Conservation (phyloP, 352 stramenopile species). For the Peronospora belbahrii region DNA sequence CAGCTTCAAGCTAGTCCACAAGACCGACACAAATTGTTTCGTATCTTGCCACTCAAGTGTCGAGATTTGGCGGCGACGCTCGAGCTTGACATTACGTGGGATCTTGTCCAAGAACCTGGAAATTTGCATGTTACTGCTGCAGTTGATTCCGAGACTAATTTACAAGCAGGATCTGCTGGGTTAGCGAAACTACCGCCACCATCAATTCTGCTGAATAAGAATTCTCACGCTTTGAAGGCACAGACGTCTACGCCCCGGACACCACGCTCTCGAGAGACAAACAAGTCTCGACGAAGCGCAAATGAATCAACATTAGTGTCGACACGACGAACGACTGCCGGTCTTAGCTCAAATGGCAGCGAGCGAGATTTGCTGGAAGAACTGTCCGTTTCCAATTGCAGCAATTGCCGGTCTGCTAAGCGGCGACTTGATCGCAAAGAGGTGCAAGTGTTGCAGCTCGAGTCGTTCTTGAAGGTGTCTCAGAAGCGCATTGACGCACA, state of each 20-base stretch:
- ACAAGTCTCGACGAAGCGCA: constrained; percentile 10
- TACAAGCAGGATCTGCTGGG: constrained; percentile 3
- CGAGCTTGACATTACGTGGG: constrained; percentile 74
- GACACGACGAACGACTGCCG: constrained; percentile 45
- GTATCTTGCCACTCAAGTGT: constrained; percentile 62
- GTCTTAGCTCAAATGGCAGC: constrained; percentile 51
- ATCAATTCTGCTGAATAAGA: constrained; percentile 19
- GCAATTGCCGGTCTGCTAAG: constrained; percentile 44
- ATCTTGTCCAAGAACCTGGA: constrained; percentile 27
- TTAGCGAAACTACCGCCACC: constrained; percentile 32
- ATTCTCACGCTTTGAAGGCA: constrained; percentile 1
- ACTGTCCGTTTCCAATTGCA: constrained; percentile 31
- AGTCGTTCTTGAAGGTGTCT: constrained; percentile 70
- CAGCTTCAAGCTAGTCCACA: constrained; percentile 31
- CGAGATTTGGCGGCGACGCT: constrained; percentile 61
- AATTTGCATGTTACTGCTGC: constrained; percentile 6
- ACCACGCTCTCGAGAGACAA: constrained; percentile 7
- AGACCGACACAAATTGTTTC: constrained; percentile 45
- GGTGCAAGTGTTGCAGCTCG: constrained; percentile 63
- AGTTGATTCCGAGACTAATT: constrained; percentile 19
- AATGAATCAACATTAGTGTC: constrained; percentile 33
- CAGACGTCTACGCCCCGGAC: constrained; percentile 17
- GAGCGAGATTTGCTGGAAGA: constrained; percentile 42
- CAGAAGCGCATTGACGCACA: constrained; percentile 70
- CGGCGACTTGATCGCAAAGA: constrained; percentile 65